Base-by-base conservation (phyloP, 163 green algal species). In the Scenedesmus sp. region DNA sequence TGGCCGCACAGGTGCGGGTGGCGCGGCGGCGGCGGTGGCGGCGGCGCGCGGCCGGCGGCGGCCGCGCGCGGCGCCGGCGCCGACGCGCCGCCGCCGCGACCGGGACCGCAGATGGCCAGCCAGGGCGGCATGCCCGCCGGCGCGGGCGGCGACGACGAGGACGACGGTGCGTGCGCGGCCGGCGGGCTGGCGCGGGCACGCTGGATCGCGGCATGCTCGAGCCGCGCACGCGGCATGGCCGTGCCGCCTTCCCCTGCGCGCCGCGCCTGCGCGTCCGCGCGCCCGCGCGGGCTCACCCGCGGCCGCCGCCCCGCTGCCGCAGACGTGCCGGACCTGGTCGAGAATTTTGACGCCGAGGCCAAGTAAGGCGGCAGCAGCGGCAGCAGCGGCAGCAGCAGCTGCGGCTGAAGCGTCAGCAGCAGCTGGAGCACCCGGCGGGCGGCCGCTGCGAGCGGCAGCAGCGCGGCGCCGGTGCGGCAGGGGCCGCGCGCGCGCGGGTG, bases 291-390 rank as follows among this genome's bases (percentile, higher is more conserved):
- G n/a, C n/a, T n/a, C n/a, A n/a, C n/a, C n/a, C n/a, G n/a, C n/a
- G n/a, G n/a, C n/a, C n/a, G n/a, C n/a, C n/a, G n/a, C n/a, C n/a
- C 39, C 39, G 14, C 33, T 24, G 26, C 48, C 50, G 77, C 83
- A 91, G 91, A 95, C 71, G 91, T 96, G 36, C 92, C 92, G 11
- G 88, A 94, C 62, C 87, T 96, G 73, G 92, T 96, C 47, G 92
- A 93, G 69, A 94, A 95, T 83, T 96, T 96, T 77, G 92, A 96
- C 82, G 86, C 89, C 15, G 63, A 33, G 14, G 62, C 74, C 51
- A 80, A 80, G 71, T 80, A 80, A 51, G 63, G 26, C 28, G 58
- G 54, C 70, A 66, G n/a, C n/a, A 34, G 51, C 51, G 48, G 22
- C 7, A 64, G 28, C 2, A 10, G 64, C 44, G 26, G 39, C 44